phyloP scores from a whole-genome alignment of 2,329 filamentous ascomycete genomes.

The Davidsoniella virescens region DNA sequence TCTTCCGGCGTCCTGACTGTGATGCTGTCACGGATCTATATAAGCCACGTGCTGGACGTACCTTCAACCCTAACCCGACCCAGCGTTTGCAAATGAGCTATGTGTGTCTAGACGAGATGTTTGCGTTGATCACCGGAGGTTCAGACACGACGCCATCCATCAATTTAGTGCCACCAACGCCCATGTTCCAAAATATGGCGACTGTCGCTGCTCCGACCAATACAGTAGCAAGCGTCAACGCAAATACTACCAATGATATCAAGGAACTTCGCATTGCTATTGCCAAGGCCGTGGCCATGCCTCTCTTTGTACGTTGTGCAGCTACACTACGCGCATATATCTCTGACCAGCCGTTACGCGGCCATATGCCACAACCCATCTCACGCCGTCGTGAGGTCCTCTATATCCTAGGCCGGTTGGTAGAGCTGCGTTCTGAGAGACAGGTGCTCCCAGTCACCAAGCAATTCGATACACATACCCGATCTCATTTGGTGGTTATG shows the following conservation, averaged over 20 bases:
- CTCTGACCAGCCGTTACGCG: constrained; percentile 78
- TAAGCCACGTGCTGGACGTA: constrained; percentile 51
- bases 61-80: constrained; percentile 48
- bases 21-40: constrained; percentile 29
- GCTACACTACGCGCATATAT: constrained; percentile 72
- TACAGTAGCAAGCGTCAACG: constrained; percentile 14
- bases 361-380: constrained; percentile 74
- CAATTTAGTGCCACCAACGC: constrained; percentile 29
- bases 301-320: constrained; percentile 66
- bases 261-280: constrained; percentile 37
- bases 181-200: constrained; percentile 19
- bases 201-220: constrained; percentile 8
- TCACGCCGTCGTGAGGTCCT: constrained; percentile 65
- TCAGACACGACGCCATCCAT: constrained; percentile 24
- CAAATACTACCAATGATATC: constrained; percentile 9
- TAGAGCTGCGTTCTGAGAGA: constrained; percentile 51
- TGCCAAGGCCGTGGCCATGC: constrained; percentile 60
- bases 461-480: constrained; percentile 37
- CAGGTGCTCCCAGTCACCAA: constrained; percentile 46
- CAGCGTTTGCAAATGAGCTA: constrained; percentile 60
- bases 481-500: constrained; percentile 63
- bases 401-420: constrained; percentile 51
- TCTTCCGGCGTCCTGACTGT: constrained; percentile 15
- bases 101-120: constrained; percentile 64
- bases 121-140: constrained; percentile 45